A percentile compares a stretch with the other conserved stretches of the same genome.
Conservation (phyloP, 2,329 filamentous ascomycete genomes). For the Lachnellula occidentalis region DNA sequence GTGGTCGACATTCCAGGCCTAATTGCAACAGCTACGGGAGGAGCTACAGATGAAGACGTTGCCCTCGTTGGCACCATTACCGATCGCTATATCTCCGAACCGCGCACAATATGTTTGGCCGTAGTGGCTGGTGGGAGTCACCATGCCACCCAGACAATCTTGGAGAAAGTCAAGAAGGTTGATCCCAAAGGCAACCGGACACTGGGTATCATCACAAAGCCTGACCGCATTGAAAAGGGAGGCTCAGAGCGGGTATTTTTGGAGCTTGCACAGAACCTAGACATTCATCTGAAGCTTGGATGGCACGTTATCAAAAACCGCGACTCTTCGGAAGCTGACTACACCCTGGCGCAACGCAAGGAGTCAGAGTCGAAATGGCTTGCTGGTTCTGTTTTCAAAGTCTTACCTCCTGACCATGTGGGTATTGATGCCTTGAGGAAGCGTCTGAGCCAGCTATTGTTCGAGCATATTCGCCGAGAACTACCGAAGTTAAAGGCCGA, state of each 20-base stretch:
- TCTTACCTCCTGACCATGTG: constrained; percentile 15
- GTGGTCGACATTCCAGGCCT: constrained; percentile 34
- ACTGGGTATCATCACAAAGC: constrained; percentile 44
- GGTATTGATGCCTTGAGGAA: constrained; percentile 25
- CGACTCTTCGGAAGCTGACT: constrained; percentile 34
- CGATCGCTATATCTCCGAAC: constrained; percentile 36
- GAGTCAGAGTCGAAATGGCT: constrained; percentile 22
- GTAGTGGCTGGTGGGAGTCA: constrained; percentile 41
- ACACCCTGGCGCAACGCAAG: constrained; percentile 23
- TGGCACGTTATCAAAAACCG: constrained; percentile 46
- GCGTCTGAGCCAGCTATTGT: constrained; percentile 25
- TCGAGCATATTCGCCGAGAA: constrained; percentile 31
- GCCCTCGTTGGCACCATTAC: constrained; percentile 29
- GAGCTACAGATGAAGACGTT: constrained; percentile 24
- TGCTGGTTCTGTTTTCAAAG: constrained; percentile 25
- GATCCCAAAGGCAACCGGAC: constrained; percentile 34
- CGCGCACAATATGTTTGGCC: constrained; percentile 41
- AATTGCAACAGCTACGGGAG: constrained; percentile 24
- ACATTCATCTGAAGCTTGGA: constrained; percentile 37
- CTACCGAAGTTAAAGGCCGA: constrained; percentile 24
- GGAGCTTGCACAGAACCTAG: constrained; percentile 30
- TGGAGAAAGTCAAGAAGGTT: constrained; percentile 32
- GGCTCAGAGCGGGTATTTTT: constrained; percentile 33
- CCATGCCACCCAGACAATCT: constrained; percentile 36
- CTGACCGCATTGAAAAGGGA: constrained; percentile 32